Evolutionary conservation across 768 basidiomycete species (phyloP).

Genomic region (Russula griseocarnosa): DNA sequence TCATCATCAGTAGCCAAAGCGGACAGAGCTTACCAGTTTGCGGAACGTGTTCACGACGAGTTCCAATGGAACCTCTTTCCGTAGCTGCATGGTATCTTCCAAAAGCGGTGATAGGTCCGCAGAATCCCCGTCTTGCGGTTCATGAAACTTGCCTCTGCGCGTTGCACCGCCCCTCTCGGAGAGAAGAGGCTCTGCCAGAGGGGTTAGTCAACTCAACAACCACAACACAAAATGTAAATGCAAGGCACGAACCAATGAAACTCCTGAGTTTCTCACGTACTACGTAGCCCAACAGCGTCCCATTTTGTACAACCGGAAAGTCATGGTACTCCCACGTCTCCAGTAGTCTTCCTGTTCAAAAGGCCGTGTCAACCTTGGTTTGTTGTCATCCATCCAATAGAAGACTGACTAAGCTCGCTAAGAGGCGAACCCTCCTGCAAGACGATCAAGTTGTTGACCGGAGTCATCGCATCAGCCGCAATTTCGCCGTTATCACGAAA

Average conservation of each 20-base stretch:
- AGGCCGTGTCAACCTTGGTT: conserved; percentile 7
- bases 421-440: conserved; percentile 41
- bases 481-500: conserved; percentile 63
- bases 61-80: conserved; percentile 67
- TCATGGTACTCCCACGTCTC: conserved; percentile 50
- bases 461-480: conserved; percentile 58
- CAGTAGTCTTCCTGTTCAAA: conserved; percentile 40
- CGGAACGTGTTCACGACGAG: conserved; percentile 72
- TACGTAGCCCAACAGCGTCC: conserved; percentile 56
- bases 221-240: background rate
- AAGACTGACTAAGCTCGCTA: conserved; percentile 44
- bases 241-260: conserved; percentile 35
- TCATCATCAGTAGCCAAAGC: background rate
- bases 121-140: background rate
- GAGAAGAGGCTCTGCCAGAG: conserved; percentile 11
- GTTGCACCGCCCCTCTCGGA: conserved; percentile 10
- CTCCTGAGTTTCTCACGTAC: conserved; percentile 50
- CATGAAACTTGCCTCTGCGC: conserved; percentile 13
- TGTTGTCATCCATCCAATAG: background rate
- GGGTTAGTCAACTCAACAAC: conserved; percentile 1
- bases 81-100: conserved; percentile 53
- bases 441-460: conserved; percentile 46
- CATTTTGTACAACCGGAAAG: conserved; percentile 57
- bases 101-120: conserved; percentile 37
- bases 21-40: conserved; percentile 47